Conservation (phyloP, 2,329 filamentous ascomycete species). For the Penicillium psychrosexuale region DNA sequence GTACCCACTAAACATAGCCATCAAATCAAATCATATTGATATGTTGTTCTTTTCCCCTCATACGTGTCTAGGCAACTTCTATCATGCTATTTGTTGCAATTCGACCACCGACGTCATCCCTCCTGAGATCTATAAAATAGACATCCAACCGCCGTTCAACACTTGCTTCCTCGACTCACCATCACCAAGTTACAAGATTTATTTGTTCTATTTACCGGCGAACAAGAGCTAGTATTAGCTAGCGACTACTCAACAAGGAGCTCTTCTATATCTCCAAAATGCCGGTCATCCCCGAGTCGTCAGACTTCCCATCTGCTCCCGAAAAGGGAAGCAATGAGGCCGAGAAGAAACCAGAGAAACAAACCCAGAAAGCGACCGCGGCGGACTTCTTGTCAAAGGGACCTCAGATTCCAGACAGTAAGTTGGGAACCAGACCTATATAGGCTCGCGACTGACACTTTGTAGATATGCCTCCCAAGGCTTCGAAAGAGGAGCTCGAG, state of each 20-base stretch:
- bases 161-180: background rate
- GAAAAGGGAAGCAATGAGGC: slow-evolving; percentile 20
- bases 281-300: slow-evolving; percentile 31
- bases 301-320: slow-evolving; percentile 22
- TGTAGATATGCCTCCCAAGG: slow-evolving; percentile 43
- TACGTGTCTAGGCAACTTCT: background rate
- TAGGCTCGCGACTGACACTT: background rate
- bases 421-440: slow-evolving; percentile 8
- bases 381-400: slow-evolving; percentile 43
- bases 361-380: slow-evolving; percentile 32
- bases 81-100: background rate
- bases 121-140: slow-evolving; percentile 13
- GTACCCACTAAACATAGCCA: background rate
- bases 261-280: slow-evolving; percentile 17
- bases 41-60: too few relatives aligned
- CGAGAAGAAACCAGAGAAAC: slow-evolving; percentile 31
- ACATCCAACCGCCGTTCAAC: background rate
- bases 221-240: background rate
- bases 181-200: background rate
- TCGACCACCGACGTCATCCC: slow-evolving; percentile 23
- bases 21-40: too few relatives aligned
- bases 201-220: background rate
- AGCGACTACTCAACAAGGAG: background rate
- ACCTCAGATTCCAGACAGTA: slow-evolving; percentile 44
- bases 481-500: slow-evolving; percentile 63